A percentile compares a stretch with the other conserved stretches of the same genome.
These are phyloP conservation scores for Uronychia binucleata DNA, from an alignment of 73 alveolate species.

Conservation along the genomic window DNA sequence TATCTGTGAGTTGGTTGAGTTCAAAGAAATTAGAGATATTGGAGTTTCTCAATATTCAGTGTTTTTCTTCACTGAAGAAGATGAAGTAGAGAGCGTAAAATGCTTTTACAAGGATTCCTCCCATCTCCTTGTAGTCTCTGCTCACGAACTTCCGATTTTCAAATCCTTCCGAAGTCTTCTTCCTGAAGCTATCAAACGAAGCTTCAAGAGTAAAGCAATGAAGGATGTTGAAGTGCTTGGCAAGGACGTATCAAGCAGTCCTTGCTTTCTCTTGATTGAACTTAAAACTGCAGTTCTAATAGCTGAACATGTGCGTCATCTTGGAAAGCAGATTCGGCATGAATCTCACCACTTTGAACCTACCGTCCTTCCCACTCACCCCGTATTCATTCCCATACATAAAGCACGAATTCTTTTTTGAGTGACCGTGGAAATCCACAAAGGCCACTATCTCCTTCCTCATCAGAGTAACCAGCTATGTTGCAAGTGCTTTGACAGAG, in stretches of 20 bases:
- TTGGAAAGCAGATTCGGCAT: neutral
- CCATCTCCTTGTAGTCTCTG: neutral
- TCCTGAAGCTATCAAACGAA: neutral
- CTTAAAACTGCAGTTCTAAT: neutral
- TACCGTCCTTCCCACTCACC: neutral
- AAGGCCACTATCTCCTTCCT: constrained; percentile 57
- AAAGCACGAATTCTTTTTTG: neutral
- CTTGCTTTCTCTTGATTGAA: neutral
- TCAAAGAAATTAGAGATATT: neutral
- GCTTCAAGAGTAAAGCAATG: neutral
- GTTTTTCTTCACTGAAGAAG: neutral
- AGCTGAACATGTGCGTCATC: neutral
- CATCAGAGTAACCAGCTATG: constrained; percentile 42
- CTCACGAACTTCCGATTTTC: neutral
- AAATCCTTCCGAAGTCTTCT: neutral
- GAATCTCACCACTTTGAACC: neutral
- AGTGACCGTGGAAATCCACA: constrained; percentile 66
- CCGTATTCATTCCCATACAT: neutral
- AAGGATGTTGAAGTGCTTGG: neutral
- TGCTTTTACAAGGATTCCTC: neutral
- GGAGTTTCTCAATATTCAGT: neutral
- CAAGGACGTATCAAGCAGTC: neutral
- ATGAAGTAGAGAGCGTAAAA: neutral
- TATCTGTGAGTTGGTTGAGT: neutral
- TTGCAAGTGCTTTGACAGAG: constrained; percentile 55